A percentile compares a stretch with the other conserved stretches of the same genome.
phyloP scores from a whole-genome alignment of 2,329 filamentous ascomycete genomes.

The Ilyonectria sp. region DNA sequence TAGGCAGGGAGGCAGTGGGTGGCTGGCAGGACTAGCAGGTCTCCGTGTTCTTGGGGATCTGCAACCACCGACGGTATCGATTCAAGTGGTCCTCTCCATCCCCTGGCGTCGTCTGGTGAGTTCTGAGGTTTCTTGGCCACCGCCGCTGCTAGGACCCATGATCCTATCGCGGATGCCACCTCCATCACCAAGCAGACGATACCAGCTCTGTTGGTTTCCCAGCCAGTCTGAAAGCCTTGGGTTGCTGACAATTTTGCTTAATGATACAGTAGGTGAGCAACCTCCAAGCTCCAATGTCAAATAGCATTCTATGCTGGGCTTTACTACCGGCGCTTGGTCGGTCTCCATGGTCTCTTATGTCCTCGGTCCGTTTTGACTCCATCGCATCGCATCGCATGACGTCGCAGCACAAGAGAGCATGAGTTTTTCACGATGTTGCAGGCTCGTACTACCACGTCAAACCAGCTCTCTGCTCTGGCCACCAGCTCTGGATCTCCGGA shows the following conservation, averaged over 20 bases:
- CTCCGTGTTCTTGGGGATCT: slow-evolving; percentile 36
- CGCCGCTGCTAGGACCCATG: slow-evolving; percentile 7
- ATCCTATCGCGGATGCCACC: slow-evolving; percentile 8
- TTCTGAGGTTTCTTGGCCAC: slow-evolving; percentile 25
- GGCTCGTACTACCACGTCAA: slow-evolving; percentile 6
- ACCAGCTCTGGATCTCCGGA: background rate
- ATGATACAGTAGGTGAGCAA: slow-evolving; percentile 4
- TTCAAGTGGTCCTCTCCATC: slow-evolving; percentile 28
- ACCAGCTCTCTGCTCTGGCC: background rate
- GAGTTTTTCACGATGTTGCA: slow-evolving; percentile 13
- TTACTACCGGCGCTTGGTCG: slow-evolving; percentile 31
- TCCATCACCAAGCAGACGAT: slow-evolving; percentile 4
- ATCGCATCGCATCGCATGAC: slow-evolving; percentile 34
- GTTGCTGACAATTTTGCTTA: slow-evolving; percentile 5
- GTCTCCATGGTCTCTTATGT: slow-evolving; percentile 17
- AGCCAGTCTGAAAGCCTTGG: slow-evolving; percentile 28
- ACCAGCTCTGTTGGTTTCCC: background rate
- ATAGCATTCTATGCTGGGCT: slow-evolving; percentile 1
- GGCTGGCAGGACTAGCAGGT: slow-evolving; percentile 30
- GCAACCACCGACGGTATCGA: slow-evolving; percentile 30
- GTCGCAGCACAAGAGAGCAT: slow-evolving; percentile 21
- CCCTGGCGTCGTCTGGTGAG: slow-evolving; percentile 25
- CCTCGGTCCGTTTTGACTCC: slow-evolving; percentile 43
- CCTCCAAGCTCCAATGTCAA: background rate
- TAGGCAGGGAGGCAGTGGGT: slow-evolving; percentile 35